Base-by-base conservation (phyloP, 1,284 basidiomycete species). In the Trametes sp. region DNA sequence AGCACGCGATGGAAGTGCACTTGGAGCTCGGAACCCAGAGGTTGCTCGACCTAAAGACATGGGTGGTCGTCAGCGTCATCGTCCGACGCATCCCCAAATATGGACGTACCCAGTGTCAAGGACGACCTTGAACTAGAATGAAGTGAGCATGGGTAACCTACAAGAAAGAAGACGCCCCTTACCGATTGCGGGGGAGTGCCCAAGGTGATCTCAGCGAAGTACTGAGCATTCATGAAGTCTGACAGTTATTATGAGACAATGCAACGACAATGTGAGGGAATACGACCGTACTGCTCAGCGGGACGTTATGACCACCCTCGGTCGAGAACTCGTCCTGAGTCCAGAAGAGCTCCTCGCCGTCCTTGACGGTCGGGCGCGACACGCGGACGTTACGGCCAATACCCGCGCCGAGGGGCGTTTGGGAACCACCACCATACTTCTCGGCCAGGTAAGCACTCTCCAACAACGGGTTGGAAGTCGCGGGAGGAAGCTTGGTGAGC, bases 141-240 rank as follows among this genome's bases (percentile, higher is more conserved):
- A 65, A 54, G 60, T 54, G 52, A 46, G 42, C 51, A 38, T 19
- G 48, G 45, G 21, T 28, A 41, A 38, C 36, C 50, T 63, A 45
- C 51, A 59, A 23, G 57, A 31, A 10, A 45, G 14, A 3, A 45
- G 38, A 69, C 54, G 72, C 67, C 5, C 74, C 82, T 69, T 72
- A 90, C 88, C 44, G 75, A 81, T 78, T 97, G 95, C 54, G 93
- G 83, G 14, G 95, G 95, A 2, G 82, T 84, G 16, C 95, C 97
- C 59, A 99, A 77, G 11, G 81, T 78, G 68, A 99, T 97, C 70
- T 96, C 93, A 38, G 95, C 87, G 76, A 87, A 99, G 82, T 99
- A 98, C 79, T 99, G 97, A 29, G 97, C 96, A 75, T 98, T 98
- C 87, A 98, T 89, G 81, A 95, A 99, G 84, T 99, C 96, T 87